phyloP scores from a whole-genome alignment of 208 protist species.

The Acanthamoeba lenticulata region DNA sequence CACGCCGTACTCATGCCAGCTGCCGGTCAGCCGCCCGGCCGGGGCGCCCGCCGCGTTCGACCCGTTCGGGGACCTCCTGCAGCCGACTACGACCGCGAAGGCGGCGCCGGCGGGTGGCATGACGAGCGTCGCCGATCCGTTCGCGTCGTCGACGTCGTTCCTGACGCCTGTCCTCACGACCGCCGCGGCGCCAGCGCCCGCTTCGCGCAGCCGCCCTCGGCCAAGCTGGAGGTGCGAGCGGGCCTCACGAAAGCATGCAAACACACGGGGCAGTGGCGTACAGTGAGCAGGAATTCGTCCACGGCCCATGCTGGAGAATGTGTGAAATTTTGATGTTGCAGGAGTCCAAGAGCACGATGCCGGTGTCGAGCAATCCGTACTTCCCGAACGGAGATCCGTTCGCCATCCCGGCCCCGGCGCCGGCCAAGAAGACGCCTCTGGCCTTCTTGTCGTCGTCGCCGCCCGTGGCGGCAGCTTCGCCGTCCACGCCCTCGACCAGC shows the following conservation, averaged over 20 bases:
- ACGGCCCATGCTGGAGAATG: too few relatives aligned
- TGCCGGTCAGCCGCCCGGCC: background rate
- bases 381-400: slow-evolving; percentile 36
- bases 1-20: background rate
- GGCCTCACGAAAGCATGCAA: slow-evolving; percentile 11
- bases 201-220: background rate
- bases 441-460: slow-evolving; percentile 8
- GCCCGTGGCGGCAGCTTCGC: background rate
- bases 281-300: slow-evolving; percentile 12
- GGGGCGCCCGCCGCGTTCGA: background rate
- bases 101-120: background rate
- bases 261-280: too few relatives aligned
- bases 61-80: background rate
- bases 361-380: slow-evolving; percentile 16
- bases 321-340: too few relatives aligned
- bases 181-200: background rate
- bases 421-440: slow-evolving; percentile 1
- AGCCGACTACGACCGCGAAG: background rate
- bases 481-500: background rate
- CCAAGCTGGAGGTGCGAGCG: background rate
- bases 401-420: background rate
- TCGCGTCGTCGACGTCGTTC: slow-evolving; percentile 34
- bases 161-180: background rate
- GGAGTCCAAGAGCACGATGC: background rate
- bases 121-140: background rate